phyloP scores from a whole-genome alignment of 225 moss, liverwort and hornwort genomes.

The Polytrichum formosum region DNA sequence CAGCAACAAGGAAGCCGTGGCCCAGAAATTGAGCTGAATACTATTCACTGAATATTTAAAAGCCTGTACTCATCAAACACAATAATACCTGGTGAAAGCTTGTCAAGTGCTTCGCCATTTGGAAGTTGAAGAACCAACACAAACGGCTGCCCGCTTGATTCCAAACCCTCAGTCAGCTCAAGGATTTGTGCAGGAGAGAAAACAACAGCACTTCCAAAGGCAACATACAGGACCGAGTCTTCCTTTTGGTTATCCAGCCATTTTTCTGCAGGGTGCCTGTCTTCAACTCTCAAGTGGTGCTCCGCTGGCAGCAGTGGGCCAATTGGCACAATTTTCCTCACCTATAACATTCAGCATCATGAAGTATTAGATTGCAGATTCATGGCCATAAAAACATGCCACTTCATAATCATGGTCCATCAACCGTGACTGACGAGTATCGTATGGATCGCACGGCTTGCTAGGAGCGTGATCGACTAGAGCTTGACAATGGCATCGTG shows the following conservation, averaged over 20 bases:
- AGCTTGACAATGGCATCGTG: too few species aligned
- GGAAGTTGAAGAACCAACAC: slow-evolving; percentile 16
- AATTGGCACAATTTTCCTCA: slow-evolving; percentile 7
- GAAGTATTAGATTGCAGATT: not conserved
- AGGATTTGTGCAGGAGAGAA: slow-evolving; percentile 5
- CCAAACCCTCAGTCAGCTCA: slow-evolving; percentile 8
- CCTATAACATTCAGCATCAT: not conserved
- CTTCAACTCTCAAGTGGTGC: not conserved
- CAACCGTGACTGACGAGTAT: too few species aligned
- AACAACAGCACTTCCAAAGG: slow-evolving; percentile 8
- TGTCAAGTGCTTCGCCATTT: not conserved
- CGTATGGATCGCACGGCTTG: too few species aligned
- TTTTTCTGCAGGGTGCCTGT: slow-evolving; percentile 10
- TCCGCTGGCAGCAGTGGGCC: slow-evolving; percentile 11
- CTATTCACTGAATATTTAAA: too few species aligned
- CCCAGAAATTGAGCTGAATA: too few species aligned
- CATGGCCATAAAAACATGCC: too few species aligned
- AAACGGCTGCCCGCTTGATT: slow-evolving; percentile 7
- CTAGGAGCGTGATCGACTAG: too few species aligned
- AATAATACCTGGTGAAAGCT: slow-evolving; percentile 1
- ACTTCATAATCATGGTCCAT: too few species aligned
- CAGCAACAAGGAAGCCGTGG: too few species aligned
- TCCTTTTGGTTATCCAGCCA: slow-evolving; percentile 15
- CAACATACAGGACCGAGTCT: slow-evolving; percentile 10
- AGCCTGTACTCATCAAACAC: too few species aligned